These are phyloP conservation scores for Thalia dealbata DNA, from an alignment of 176 grass and related monocot species.

Conservation along the genomic window DNA sequence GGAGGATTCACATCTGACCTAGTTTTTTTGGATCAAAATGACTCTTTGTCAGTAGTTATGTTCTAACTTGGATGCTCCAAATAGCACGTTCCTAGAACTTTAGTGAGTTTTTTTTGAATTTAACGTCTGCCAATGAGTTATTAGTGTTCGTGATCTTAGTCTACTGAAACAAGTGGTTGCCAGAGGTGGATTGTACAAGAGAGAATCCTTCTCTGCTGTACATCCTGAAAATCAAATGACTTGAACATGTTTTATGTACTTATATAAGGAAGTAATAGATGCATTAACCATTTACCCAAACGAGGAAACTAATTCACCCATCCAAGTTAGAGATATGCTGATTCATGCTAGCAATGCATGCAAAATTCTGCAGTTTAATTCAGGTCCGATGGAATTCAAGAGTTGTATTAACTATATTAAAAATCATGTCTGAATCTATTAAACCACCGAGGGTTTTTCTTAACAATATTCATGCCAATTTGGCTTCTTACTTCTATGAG, in stretches of 20 bases:
- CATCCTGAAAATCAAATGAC: background rate
- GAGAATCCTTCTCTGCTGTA: background rate
- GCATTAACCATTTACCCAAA: background rate
- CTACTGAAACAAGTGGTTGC: background rate
- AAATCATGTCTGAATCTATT: background rate
- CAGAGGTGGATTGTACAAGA: background rate
- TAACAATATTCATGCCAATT: background rate
- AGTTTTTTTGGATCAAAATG: background rate
- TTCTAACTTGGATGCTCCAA: background rate
- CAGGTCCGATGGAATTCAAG: background rate
- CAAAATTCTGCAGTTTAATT: background rate
- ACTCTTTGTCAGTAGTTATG: background rate
- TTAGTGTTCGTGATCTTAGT: background rate
- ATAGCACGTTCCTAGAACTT: background rate
- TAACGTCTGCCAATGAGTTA: too few relatives aligned
- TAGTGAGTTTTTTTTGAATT: background rate
- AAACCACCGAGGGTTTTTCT: background rate
- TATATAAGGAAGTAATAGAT: background rate
- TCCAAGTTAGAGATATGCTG: background rate
- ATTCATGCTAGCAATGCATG: background rate
- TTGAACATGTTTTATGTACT: background rate
- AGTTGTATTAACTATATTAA: background rate
- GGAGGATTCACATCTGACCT: background rate
- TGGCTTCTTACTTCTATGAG: background rate
- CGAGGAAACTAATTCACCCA: background rate